Conservation (phyloP, 2,329 filamentous ascomycete species). For the Teratosphaeriaceae sp. region DNA sequence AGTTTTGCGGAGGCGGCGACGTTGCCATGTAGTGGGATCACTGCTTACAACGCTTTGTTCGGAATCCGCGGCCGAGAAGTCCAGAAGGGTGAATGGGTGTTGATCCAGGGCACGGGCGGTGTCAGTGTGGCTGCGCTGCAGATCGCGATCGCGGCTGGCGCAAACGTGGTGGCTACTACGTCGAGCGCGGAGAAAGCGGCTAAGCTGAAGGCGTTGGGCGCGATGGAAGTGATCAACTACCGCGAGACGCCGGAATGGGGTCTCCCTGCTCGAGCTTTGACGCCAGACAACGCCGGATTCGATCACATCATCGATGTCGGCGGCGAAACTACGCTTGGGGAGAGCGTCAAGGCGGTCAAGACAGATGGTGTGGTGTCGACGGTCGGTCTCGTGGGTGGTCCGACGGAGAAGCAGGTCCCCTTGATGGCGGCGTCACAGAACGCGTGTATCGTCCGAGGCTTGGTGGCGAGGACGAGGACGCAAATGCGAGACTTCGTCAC, state of each 20-base stretch:
- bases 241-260: constrained; percentile 44
- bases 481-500: constrained; percentile 14
- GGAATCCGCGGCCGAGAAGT: constrained; percentile 31
- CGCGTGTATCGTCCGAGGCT: constrained; percentile 14
- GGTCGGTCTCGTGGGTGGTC: constrained; percentile 12
- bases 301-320: constrained; percentile 58
- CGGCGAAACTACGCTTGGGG: constrained; percentile 31
- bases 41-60: constrained; percentile 45
- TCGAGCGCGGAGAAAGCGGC: constrained; percentile 42
- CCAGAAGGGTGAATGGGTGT: constrained; percentile 37
- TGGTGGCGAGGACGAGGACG: constrained; percentile 13
- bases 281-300: constrained; percentile 42
- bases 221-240: constrained; percentile 50
- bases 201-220: constrained; percentile 33
- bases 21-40: constrained; percentile 35
- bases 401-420: constrained; percentile 8
- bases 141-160: constrained; percentile 45
- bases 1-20: constrained; percentile 37
- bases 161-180: constrained; percentile 49
- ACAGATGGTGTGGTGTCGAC: constrained; percentile 31
- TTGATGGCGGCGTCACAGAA: constrained; percentile 12
- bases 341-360: constrained; percentile 31
- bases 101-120: constrained; percentile 60
- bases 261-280: constrained; percentile 40
- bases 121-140: constrained; percentile 58